Evolutionary conservation across 257 asterid genomes (phyloP), one percentile per base, ranked within the genome.

Genomic region (Gentiana macrophylla): DNA sequence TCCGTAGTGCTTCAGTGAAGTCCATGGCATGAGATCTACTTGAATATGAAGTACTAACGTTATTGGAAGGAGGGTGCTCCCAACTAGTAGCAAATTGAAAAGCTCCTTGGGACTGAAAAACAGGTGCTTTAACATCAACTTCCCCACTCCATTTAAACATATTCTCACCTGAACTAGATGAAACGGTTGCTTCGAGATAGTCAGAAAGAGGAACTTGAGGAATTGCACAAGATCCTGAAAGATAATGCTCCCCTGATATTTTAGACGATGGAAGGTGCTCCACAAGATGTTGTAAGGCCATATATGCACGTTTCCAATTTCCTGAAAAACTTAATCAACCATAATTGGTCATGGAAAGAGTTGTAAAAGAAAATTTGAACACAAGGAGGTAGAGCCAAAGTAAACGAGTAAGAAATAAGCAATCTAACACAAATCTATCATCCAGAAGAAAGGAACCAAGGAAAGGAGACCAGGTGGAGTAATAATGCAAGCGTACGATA

Each of bases 301-400:
- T 72, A 67, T 73, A 60, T 53, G 97, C 86, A 50, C 97, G 95
- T 69, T 74, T 83, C 88, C 90, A 91, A 70, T 88, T 81, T 62
- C 97, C 98, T 88, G 72, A 48, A 60, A 73, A 72, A 73, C 57
- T 63, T 60, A 43, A 41, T 64, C 44, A 10, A 53, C 32, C 38
- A 54, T 44, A 37, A 37, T 55, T 50, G 36, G 54, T 37, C 36
- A 53, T 46, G 54, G 12, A 48, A 53, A 50, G 51, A 12, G 57
- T 44, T 50, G 37, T 37, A 51, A 3, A 4, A 46, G 8, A 41
- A 4, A 41, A 41, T 5, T 49, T 12, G 55, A 11, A 12, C 32
- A 15, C 34, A 51, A 35, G 50, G 35, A 38, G 11, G 2, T 34
- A 15, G 15, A 11, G 38, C 49, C 37, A 8, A 32, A 38, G 2